A percentile compares a stretch with the other conserved stretches of the same genome.
These are phyloP conservation scores for Saccharomycopsis malanga DNA, from an alignment of 805 yeast genomes.

Conservation along the genomic window DNA sequence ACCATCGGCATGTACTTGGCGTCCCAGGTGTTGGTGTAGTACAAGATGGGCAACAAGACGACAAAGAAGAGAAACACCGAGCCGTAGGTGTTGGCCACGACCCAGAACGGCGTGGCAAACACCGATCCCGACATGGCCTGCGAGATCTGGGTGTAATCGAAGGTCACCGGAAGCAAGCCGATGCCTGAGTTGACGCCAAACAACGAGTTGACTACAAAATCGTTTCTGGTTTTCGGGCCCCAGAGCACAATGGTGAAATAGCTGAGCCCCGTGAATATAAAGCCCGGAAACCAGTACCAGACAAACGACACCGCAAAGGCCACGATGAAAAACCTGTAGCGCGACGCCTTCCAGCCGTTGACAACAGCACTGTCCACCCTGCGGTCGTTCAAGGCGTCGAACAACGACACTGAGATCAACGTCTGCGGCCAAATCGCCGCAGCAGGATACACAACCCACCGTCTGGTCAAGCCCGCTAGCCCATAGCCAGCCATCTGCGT, in stretches of 20 bases:
- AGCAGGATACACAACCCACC: conserved; percentile 55
- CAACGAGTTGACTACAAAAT: conserved; percentile 51
- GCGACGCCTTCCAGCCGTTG: conserved; percentile 54
- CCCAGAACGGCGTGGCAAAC: conserved; percentile 51
- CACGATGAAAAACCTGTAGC: conserved; percentile 41
- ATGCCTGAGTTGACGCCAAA: conserved; percentile 54
- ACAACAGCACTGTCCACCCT: conserved; percentile 35
- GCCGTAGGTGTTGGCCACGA: conserved; percentile 42
- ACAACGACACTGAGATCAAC: conserved; percentile 51
- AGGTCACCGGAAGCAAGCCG: conserved; percentile 49
- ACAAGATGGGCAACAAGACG: conserved; percentile 34
- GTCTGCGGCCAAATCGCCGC: conserved; percentile 67
- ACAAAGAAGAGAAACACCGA: conserved; percentile 41
- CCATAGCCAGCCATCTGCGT: conserved; percentile 64
- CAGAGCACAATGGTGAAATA: conserved; percentile 41
- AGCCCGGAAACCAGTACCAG: conserved; percentile 59
- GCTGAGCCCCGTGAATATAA: conserved; percentile 49
- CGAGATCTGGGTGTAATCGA: conserved; percentile 54
- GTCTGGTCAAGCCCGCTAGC: conserved; percentile 54
- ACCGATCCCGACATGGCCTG: conserved; percentile 48
- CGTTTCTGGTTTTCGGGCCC: conserved; percentile 33
- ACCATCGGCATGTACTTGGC: conserved; percentile 26
- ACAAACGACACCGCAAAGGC: conserved; percentile 35
- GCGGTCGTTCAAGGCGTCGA: conserved; percentile 41
- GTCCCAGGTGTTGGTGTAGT: conserved; percentile 27